A percentile compares a stretch with the other conserved stretches of the same genome.
Evolutionary conservation across 1,284 basidiomycete genomes (phyloP).

Genomic region (Malassezia restricta): DNA sequence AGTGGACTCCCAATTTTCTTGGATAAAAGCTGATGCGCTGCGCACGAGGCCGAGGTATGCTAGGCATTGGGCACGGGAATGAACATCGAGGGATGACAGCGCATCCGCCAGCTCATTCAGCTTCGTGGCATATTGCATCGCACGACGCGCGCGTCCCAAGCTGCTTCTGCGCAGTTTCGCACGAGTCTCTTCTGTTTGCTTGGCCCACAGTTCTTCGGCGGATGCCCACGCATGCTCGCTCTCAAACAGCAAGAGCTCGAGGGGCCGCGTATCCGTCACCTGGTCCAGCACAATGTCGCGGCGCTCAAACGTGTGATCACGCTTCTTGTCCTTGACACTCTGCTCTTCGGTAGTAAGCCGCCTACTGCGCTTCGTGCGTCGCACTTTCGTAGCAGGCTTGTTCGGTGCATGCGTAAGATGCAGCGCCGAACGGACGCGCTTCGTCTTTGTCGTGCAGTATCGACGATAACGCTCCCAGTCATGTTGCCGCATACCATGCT

Average conservation of each 20-base stretch:
- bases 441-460: slow-evolving; percentile 78
- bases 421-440: slow-evolving; percentile 68
- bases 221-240: slow-evolving; percentile 84
- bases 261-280: slow-evolving; percentile 37
- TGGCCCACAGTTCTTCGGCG: slow-evolving; percentile 63
- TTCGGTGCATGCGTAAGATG: slow-evolving; percentile 59
- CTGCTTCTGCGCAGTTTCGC: slow-evolving; percentile 59
- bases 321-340: slow-evolving; percentile 51
- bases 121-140: slow-evolving; percentile 68
- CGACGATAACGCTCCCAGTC: slow-evolving; percentile 75
- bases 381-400: slow-evolving; percentile 1
- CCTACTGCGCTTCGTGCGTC: slow-evolving; percentile 18
- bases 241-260: slow-evolving; percentile 73
- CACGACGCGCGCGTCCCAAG: slow-evolving; percentile 67
- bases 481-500: slow-evolving; percentile 78
- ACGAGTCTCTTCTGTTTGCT: slow-evolving; percentile 51
- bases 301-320: slow-evolving; percentile 66
- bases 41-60: slow-evolving; percentile 59
- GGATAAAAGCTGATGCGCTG: slow-evolving; percentile 49
- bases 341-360: slow-evolving; percentile 25
- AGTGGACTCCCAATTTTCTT: slow-evolving; percentile 60
- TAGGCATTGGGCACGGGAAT: slow-evolving; percentile 25
- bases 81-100: slow-evolving; percentile 47
- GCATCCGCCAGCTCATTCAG: slow-evolving; percentile 63
- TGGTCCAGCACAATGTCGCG: slow-evolving; percentile 27